Percentiles rank a stretch among this genome's conserved stretches.
Conservation (phyloP, 495 filamentous ascomycete genomes). For the Penicillium subrubescens region DNA sequence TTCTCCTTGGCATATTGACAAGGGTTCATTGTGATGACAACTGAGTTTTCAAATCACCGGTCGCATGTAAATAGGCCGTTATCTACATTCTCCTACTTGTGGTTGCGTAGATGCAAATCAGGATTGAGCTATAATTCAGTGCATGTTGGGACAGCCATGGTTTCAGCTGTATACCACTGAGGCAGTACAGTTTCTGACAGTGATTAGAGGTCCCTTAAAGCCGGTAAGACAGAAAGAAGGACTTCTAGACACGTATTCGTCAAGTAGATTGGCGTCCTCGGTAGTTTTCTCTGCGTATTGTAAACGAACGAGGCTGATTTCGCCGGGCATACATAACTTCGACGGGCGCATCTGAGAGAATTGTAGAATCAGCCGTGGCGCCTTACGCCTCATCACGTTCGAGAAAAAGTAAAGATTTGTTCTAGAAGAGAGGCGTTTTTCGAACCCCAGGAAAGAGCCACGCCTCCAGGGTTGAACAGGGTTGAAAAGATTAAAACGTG, state of each 20-base stretch:
- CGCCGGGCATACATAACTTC: too few species aligned
- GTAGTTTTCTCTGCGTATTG: not conserved
- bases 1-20: not conserved
- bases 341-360: not conserved
- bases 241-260: too few species aligned
- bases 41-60: not conserved
- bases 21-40: not conserved
- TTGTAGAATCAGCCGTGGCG: not conserved
- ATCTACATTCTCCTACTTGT: not conserved
- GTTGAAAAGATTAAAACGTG: too few species aligned
- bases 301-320: not conserved
- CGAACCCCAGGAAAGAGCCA: not conserved
- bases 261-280: too few species aligned
- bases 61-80: not conserved
- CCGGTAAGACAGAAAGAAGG: too few species aligned
- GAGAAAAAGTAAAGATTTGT: not conserved
- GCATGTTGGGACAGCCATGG: not conserved
- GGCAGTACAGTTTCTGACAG: not conserved
- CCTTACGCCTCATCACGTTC: not conserved
- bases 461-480: not conserved
- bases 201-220: not conserved
- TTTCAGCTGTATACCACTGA: not conserved
- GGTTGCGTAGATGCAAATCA: not conserved
- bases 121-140: not conserved
- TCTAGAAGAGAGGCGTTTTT: not conserved